These are phyloP conservation scores for Lycium ferocissimum DNA, from an alignment of 257 asterid species.

Conservation along the genomic window DNA sequence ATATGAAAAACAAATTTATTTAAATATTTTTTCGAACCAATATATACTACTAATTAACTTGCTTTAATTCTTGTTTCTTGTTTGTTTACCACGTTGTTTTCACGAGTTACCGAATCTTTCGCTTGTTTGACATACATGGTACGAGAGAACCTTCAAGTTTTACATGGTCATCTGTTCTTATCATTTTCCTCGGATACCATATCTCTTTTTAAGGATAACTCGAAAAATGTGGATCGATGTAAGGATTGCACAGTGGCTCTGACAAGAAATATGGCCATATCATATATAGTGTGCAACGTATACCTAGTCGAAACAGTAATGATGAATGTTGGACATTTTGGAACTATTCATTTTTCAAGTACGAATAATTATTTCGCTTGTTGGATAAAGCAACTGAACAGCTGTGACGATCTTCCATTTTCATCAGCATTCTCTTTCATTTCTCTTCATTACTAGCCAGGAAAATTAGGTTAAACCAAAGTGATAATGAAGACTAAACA, in stretches of 20 bases:
- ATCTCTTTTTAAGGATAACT: neutral
- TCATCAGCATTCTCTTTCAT: neutral
- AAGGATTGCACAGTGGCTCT: neutral
- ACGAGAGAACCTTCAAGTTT: neutral
- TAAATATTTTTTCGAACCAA: no score
- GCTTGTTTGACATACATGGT: neutral
- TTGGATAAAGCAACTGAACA: constrained; percentile 7
- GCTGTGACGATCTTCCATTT: neutral
- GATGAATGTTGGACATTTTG: no score
- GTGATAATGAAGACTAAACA: no score
- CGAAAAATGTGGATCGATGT: neutral
- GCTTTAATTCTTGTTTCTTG: no score
- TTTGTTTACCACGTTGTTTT: neutral
- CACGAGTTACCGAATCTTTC: neutral
- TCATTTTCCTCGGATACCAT: neutral
- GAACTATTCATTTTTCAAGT: neutral
- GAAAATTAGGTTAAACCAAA: neutral
- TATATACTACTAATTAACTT: no score
- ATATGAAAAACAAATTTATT: no score
- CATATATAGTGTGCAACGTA: neutral
- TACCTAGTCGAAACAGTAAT: neutral
- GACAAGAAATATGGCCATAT: neutral
- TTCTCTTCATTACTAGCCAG: neutral
- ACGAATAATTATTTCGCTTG: neutral
- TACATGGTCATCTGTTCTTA: neutral